These are phyloP conservation scores for Fusarium falciforme DNA, from an alignment of 2,329 filamentous ascomycete species.

Conservation along the genomic window DNA sequence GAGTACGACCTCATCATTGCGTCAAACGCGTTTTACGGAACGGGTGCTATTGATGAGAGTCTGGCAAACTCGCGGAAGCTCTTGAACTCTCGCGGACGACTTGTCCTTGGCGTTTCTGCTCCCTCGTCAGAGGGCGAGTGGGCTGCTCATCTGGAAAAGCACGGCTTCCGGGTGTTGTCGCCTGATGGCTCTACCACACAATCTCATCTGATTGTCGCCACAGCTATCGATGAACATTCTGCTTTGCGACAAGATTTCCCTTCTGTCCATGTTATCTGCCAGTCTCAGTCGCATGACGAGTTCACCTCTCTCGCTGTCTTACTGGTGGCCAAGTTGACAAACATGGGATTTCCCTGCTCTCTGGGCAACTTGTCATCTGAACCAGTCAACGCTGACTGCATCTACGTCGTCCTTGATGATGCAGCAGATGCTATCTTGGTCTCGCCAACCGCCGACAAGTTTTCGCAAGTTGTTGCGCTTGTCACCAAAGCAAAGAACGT, in stretches of 20 bases:
- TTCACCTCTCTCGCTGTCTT: slow-evolving; percentile 9
- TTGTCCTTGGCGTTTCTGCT: neutral
- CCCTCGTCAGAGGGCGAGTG: neutral
- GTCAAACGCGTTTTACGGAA: neutral
- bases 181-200: neutral
- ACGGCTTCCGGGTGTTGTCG: neutral
- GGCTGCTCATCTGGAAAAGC: neutral
- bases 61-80: slow-evolving; percentile 15
- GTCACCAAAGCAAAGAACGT: slow-evolving; percentile 15
- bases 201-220: neutral
- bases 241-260: neutral
- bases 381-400: slow-evolving; percentile 3
- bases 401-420: slow-evolving; percentile 21
- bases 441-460: slow-evolving; percentile 3
- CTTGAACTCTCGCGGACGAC: slow-evolving; percentile 7
- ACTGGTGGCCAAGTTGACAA: neutral
- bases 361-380: neutral
- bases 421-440: slow-evolving; percentile 1
- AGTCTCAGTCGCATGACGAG: slow-evolving; percentile 7
- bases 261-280: slow-evolving; percentile 10
- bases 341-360: slow-evolving; percentile 9
- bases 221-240: neutral
- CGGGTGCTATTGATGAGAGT: neutral
- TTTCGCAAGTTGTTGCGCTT: slow-evolving; percentile 12
- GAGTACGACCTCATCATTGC: slow-evolving; percentile 17